Conservation (phyloP, 495 filamentous ascomycete genomes). For the Hyaloscypha hepaticicola region DNA sequence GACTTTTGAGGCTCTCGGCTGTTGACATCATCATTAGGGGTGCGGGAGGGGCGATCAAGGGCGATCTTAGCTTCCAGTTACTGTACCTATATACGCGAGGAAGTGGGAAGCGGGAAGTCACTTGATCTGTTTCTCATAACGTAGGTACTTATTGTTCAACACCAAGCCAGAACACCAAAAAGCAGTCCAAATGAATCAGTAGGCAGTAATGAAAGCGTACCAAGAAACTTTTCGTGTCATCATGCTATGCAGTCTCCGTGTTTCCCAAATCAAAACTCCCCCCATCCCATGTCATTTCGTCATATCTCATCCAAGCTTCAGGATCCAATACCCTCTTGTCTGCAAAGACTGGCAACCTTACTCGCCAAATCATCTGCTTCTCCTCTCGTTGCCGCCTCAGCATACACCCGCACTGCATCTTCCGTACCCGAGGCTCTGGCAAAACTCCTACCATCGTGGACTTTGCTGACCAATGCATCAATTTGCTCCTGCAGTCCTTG, state of each 20-base stretch:
- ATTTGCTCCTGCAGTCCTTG: constrained; percentile 78
- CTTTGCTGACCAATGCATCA: constrained; percentile 83
- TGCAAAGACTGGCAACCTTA: constrained; percentile 74
- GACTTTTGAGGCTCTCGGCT: neutral
- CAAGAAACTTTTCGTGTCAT: neutral
- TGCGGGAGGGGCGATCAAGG: no score
- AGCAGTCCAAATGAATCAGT: neutral
- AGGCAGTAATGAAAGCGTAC: neutral
- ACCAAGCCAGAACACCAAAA: neutral
- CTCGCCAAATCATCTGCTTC: constrained; percentile 86
- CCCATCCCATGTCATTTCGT: neutral
- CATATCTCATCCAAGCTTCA: neutral
- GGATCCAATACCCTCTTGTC: constrained; percentile 27
- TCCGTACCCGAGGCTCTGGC: constrained; percentile 92
- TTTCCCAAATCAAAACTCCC: neutral
- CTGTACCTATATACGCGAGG: neutral
- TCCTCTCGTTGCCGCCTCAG: constrained; percentile 83
- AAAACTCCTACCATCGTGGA: constrained; percentile 85
- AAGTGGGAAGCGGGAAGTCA: neutral
- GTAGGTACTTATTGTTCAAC: neutral
- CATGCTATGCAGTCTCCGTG: neutral
- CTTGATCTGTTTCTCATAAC: neutral
- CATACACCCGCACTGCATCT: constrained; percentile 94
- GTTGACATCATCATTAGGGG: neutral
- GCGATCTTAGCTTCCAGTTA: no score